These are phyloP conservation scores for Insectozyma bohioensis DNA, from an alignment of 1,139 yeast species.

Conservation along the genomic window DNA sequence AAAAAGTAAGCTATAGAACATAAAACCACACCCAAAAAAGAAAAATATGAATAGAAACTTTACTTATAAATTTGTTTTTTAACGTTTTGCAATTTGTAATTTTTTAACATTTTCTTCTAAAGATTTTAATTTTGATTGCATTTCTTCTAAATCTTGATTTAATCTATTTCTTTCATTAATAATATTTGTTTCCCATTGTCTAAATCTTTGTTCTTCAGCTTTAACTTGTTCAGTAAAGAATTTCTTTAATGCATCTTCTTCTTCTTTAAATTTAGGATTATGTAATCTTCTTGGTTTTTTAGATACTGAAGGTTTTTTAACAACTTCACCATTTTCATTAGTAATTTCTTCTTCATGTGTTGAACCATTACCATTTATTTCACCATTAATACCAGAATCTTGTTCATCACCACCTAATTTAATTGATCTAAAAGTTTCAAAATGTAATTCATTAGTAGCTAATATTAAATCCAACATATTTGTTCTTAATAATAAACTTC, in stretches of 20 bases:
- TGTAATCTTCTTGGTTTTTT: conserved; percentile 57
- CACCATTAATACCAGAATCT: conserved; percentile 26
- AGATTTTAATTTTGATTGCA: conserved; percentile 70
- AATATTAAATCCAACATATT: conserved; percentile 88
- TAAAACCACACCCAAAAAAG: no score
- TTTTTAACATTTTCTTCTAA: conserved; percentile 73
- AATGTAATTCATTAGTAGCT: conserved; percentile 90
- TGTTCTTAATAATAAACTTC: conserved; percentile 85
- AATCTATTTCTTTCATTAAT: conserved; percentile 92
- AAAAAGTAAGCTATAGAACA: no score
- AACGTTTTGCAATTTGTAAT: conserved; percentile 54
- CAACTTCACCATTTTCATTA: conserved; percentile 35
- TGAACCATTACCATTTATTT: conserved; percentile 12
- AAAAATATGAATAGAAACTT: conserved; percentile 1
- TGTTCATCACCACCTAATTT: conserved; percentile 68
- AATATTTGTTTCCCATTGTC: conserved; percentile 97
- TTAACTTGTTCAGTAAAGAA: conserved; percentile 98
- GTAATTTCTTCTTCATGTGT: conserved; percentile 25
- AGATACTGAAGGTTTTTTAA: conserved; percentile 29
- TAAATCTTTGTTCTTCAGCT: conserved; percentile 93
- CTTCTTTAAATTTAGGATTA: conserved; percentile 93
- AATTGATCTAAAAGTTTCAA: conserved; percentile 80
- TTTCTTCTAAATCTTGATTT: conserved; percentile 88
- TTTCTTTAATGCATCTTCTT: conserved; percentile 90
- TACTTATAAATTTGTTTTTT: conserved; percentile 5